These are phyloP conservation scores for Mycosphaerella arachidis DNA, from an alignment of 2,329 filamentous ascomycete species.

Conservation along the genomic window DNA sequence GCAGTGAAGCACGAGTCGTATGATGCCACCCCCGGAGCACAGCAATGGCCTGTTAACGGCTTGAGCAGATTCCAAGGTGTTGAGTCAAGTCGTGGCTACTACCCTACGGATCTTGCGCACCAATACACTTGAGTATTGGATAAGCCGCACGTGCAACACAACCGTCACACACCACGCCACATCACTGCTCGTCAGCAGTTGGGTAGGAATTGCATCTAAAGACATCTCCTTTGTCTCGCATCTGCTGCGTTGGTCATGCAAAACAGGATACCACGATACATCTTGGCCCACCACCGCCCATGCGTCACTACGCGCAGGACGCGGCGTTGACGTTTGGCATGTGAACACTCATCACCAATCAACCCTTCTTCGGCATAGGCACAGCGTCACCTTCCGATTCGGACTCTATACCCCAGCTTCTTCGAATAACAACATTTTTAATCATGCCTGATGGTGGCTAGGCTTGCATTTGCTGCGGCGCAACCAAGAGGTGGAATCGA, in stretches of 20 bases:
- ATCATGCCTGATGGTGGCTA: not conserved
- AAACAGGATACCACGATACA: conserved; percentile 7
- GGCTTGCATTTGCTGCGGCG: not conserved
- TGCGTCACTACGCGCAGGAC: conserved; percentile 19
- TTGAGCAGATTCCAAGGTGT: conserved; percentile 45
- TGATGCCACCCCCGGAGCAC: conserved; percentile 31
- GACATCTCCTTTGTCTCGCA: conserved; percentile 22
- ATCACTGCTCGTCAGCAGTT: not conserved
- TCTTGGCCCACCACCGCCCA: not conserved
- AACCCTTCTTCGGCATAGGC: not conserved
- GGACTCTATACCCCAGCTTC: not conserved
- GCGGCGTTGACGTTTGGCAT: not conserved
- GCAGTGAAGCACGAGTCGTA: conserved; percentile 42
- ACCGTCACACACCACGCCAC: not conserved
- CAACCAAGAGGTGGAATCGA: not conserved
- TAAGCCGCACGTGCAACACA: not conserved
- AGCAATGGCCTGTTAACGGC: conserved; percentile 37
- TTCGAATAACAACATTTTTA: not conserved
- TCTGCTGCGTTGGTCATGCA: conserved; percentile 24
- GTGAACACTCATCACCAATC: too few species aligned
- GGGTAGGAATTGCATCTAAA: not conserved
- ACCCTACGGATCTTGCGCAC: conserved; percentile 36
- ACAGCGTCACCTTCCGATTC: not conserved
- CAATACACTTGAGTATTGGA: not conserved
- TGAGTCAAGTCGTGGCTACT: conserved; percentile 45